Evolutionary conservation across 306 rosid genomes (phyloP), one percentile per base, ranked within the genome.

Genomic region (Dalbergia cochinchinensis): DNA sequence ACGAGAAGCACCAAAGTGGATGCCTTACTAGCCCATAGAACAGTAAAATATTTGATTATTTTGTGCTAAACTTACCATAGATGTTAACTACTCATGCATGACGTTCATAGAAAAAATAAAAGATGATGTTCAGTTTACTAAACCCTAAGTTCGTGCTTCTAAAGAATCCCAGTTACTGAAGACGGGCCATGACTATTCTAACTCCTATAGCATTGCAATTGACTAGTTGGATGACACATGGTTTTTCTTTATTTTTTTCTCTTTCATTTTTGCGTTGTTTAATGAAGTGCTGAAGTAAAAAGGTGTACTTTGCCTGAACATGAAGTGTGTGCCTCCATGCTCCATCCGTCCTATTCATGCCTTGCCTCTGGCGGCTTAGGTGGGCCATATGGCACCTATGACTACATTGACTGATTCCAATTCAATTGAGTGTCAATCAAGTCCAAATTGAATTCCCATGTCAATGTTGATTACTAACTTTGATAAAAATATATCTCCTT

Each of bases 1-100:
- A 64, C 10, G 14, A 79, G 78, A 64, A 19, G 68, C 11, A 12
- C 66, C 72, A 44, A 79, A 59, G 42, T 62, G 22, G 41, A 69
- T 12, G 41, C 16, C 54, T 65, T n/a, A 19, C n/a, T 26, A 26
- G 31, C 31, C 31, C 31, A 26, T 26, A 26, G 31, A 18, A 14
- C 19, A 34, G 16, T 34, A 20, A 61, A 48, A 16, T 61, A 14
- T 69, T 33, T 78, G 70, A 33, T 31, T 59, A 34, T 47, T 48
- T 59, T 13, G 9, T 50, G 31, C 70, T 18, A 26, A 13, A 13
- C 10, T 64, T 47, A 47, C 62, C n/a, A 35, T 59, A 44, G 54
- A 55, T 7, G 26, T 55, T 67, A 70, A 42, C 69, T 78, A 57
- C 60, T 68, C 15, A 47, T 57, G 75, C 57, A 5, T 31, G 4